Percentiles rank a stretch among this genome's conserved stretches.
These are phyloP conservation scores for Malassezia caprae DNA, from an alignment of 1,284 basidiomycete species.

Conservation along the genomic window DNA sequence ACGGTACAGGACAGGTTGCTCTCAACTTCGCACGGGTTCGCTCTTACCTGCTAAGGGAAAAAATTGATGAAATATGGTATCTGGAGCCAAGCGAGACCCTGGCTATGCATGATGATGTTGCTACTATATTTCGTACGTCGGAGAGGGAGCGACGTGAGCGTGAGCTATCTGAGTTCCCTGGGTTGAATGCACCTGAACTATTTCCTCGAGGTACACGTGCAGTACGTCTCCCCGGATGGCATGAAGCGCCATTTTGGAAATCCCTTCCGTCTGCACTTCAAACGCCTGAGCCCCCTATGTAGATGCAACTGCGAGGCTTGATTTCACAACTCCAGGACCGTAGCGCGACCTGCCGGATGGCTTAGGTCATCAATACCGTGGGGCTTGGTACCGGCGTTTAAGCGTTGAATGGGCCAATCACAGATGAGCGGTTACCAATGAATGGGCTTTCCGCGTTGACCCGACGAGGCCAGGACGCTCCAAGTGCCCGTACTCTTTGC, in stretches of 20 bases:
- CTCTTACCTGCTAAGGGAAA: conserved; percentile 59
- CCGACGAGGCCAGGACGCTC: conserved; percentile 1
- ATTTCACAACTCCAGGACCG: neutral
- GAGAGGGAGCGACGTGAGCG: neutral
- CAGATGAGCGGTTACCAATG: conserved; percentile 1
- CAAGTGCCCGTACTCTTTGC: neutral
- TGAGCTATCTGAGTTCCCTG: neutral
- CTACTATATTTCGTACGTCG: neutral
- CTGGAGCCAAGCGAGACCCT: conserved; percentile 40
- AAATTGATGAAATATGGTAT: conserved; percentile 64
- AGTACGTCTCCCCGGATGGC: neutral
- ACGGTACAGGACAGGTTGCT: conserved; percentile 77
- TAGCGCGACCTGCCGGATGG: neutral
- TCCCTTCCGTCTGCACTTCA: neutral
- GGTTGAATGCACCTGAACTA: neutral
- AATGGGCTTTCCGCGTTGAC: conserved; percentile 10
- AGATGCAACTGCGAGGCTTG: neutral
- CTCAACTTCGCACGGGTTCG: conserved; percentile 66
- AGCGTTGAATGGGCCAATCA: conserved; percentile 1
- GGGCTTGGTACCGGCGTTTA: neutral
- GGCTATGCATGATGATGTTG: neutral
- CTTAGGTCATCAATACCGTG: conserved; percentile 1
- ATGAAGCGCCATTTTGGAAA: conserved; percentile 4
- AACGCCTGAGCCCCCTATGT: neutral
- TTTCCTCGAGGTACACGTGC: conserved; percentile 15